Conservation (phyloP, 345 rosid species). For the Acer saccharum region DNA sequence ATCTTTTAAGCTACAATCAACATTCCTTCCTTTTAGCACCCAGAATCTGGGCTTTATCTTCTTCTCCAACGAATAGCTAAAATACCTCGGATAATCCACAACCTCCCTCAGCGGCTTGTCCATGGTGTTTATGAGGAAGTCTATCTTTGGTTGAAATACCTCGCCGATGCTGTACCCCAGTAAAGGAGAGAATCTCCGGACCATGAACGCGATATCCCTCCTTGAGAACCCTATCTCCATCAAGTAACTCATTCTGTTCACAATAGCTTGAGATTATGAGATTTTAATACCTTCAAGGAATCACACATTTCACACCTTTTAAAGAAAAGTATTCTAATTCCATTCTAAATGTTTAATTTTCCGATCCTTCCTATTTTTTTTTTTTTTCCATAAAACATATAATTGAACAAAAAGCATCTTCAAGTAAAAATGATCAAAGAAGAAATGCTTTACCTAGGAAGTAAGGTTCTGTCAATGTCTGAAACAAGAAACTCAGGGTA, state of each 20-base stretch:
- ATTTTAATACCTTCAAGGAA: not conserved
- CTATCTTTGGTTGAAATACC: constrained; percentile 77
- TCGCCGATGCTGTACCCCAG: constrained; percentile 80
- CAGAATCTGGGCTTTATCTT: constrained; percentile 83
- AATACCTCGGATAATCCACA: constrained; percentile 79
- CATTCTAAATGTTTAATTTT: no score
- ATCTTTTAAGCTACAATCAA: constrained; percentile 69
- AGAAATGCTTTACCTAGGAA: constrained; percentile 65
- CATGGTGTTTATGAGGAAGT: constrained; percentile 68
- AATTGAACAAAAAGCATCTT: no score
- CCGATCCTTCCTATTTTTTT: no score
- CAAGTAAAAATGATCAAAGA: not conserved
- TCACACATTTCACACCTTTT: not conserved
- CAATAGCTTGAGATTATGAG: not conserved
- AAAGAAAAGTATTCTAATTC: no score
- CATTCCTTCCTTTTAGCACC: constrained; percentile 59
- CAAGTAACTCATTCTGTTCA: constrained; percentile 68
- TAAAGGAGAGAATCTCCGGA: constrained; percentile 77
- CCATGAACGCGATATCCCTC: constrained; percentile 71
- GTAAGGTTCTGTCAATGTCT: constrained; percentile 54
- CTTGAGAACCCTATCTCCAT: constrained; percentile 63
- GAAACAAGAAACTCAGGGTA: constrained; percentile 84
- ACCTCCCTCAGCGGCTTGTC: constrained; percentile 59
- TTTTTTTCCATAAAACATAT: no score
- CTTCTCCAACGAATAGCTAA: constrained; percentile 86